A percentile compares a stretch with the other conserved stretches of the same genome.
Conservation (phyloP, 768 basidiomycete species). For the Boletus sp. region DNA sequence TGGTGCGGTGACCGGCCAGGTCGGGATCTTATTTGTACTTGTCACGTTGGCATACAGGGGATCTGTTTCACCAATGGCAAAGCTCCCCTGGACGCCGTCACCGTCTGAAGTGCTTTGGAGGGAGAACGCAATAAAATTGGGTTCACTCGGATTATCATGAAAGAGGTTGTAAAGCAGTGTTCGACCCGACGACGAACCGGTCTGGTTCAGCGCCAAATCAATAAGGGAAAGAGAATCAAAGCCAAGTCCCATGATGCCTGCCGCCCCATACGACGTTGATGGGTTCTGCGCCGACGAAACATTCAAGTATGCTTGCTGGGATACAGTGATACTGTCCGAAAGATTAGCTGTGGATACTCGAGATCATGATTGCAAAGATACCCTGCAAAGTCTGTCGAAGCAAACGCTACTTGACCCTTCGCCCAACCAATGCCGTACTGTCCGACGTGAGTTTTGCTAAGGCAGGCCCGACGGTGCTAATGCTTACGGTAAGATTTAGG, state of each 20-base stretch:
- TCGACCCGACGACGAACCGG: constrained; percentile 59
- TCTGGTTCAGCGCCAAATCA: constrained; percentile 56
- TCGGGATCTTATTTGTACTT: constrained; percentile 60
- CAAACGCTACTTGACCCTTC: constrained; percentile 59
- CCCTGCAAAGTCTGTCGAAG: constrained; percentile 69
- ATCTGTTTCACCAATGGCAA: constrained; percentile 75
- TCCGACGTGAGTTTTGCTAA: not conserved
- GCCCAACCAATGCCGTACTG: constrained; percentile 87
- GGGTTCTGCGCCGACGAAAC: constrained; percentile 66
- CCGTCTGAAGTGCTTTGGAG: constrained; percentile 59
- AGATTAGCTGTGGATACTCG: constrained; percentile 6
- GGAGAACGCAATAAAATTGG: constrained; percentile 80
- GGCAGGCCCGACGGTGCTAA: not conserved
- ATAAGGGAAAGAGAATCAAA: constrained; percentile 76
- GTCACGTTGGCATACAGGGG: constrained; percentile 58
- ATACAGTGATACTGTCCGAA: constrained; percentile 51
- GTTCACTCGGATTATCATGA: constrained; percentile 59
- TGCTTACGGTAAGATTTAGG: constrained; percentile 61
- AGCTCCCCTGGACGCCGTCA: constrained; percentile 61
- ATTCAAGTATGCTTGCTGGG: constrained; percentile 73
- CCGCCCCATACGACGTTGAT: constrained; percentile 65
- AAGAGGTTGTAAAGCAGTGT: constrained; percentile 78
- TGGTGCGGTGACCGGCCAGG: constrained; percentile 67
- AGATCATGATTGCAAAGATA: constrained; percentile 32
- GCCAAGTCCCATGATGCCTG: constrained; percentile 74